These are phyloP conservation scores for Plasmodium malariae DNA, from an alignment of 169 alveolate genomes.

Conservation along the genomic window DNA sequence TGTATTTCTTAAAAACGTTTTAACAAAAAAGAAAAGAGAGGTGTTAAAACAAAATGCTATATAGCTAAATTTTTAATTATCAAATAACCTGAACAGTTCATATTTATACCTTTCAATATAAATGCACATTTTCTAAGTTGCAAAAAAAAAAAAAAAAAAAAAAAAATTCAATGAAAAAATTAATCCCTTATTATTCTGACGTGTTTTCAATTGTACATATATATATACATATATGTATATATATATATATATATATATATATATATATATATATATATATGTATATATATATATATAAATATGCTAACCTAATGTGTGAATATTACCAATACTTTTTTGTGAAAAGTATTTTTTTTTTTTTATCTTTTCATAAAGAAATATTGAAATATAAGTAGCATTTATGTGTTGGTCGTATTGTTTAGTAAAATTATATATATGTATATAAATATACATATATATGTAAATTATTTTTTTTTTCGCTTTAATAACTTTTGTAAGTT, in stretches of 20 bases:
- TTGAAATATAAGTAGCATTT: too few relatives aligned
- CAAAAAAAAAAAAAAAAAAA: slow-evolving; percentile 4
- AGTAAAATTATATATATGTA: too few relatives aligned
- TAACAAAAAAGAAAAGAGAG: not conserved
- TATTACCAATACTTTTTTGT: too few relatives aligned
- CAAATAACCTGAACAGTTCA: slow-evolving; percentile 29
- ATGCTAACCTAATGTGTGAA: too few relatives aligned
- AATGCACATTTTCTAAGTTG: slow-evolving; percentile 32
- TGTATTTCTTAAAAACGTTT: not conserved
- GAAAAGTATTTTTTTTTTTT: too few relatives aligned
- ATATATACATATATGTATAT: not conserved
- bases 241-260: not conserved
- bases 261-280: not conserved
- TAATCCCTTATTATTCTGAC: not conserved
- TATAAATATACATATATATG: too few relatives aligned
- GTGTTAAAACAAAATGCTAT: not conserved
- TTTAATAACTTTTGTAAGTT: not conserved
- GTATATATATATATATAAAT: too few relatives aligned
- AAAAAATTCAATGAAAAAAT: too few relatives aligned
- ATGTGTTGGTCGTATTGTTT: too few relatives aligned
- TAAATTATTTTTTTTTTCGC: not conserved
- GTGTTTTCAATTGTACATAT: slow-evolving; percentile 7
- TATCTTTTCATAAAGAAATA: too few relatives aligned
- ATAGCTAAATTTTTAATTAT: slow-evolving; percentile 14
- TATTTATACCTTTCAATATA: slow-evolving; percentile 4